Evolutionary conservation across 75 land plant genomes (phyloP), one percentile per base, ranked within the genome.

Genomic region (Picea glauca): DNA sequence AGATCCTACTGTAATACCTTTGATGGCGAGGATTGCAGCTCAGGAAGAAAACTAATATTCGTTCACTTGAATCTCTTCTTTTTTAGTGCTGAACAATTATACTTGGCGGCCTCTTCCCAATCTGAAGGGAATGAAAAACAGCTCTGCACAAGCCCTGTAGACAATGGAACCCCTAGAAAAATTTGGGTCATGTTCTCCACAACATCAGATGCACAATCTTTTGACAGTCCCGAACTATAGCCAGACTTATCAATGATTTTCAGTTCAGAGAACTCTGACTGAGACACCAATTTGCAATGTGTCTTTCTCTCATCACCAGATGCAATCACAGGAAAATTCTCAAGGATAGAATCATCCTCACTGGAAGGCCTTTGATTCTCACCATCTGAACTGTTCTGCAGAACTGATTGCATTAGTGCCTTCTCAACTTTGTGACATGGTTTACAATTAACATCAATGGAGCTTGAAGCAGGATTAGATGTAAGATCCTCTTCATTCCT

Each of bases 161-260:
- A 32, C 11, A 35, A 32, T 66, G 70, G 70, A 33, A 15, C 73
- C 73, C 73, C 54, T 18, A 70, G 73, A 38, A 70, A 70, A 46
- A 43, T 70, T 43, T 70, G 73, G 43, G 50, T 70, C 73, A 70
- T 70, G 54, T 70, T 40, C 43, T 43, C 73, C 21, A 70, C 73
- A n/a, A 70, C 50, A 20, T 70, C 73, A 38, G 54, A n/a, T 20
- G 50, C 66, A 23, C 32, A 70, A 70, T 70, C 23, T 21, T 70
- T 70, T 1, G 5, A 20, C 11, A 43, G 54, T 17, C 18, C 50
- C 17, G 18, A 68, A 38, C 46, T 68, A 68, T 20, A 43, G 46
- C n/a, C 18, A 68, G 38, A 38, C 35, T 68, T 68, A 68, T 68
- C 50, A 20, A 70, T 43, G 21, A 9, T 18, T 20, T 70, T 20